These are phyloP conservation scores for Ceratocystis albifundus DNA, from an alignment of 2,329 filamentous ascomycete species.

Conservation along the genomic window DNA sequence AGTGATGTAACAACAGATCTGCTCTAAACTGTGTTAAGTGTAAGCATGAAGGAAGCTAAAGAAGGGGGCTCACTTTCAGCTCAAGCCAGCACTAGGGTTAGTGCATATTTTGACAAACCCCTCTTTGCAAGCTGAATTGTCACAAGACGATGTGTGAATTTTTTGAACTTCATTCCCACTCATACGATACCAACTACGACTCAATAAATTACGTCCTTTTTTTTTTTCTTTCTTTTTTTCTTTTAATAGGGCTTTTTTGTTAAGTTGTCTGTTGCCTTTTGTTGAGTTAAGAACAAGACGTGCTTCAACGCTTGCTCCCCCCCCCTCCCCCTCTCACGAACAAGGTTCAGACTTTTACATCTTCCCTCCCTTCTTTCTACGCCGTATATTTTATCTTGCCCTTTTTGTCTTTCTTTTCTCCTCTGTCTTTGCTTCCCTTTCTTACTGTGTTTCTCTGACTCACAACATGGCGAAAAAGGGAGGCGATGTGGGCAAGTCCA, in stretches of 20 bases:
- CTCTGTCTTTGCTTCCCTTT: background rate
- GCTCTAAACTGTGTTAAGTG: background rate
- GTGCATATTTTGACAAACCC: background rate
- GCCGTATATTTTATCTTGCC: background rate
- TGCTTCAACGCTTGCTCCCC: no score
- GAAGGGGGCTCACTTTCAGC: background rate
- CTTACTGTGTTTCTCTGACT: background rate
- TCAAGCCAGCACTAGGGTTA: background rate
- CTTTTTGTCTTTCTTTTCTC: constrained; percentile 4
- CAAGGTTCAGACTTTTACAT: no score
- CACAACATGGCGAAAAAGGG: constrained; percentile 20
- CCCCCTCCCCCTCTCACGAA: no score
- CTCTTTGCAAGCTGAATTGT: background rate
- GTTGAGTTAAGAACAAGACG: background rate
- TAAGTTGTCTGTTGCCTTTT: background rate
- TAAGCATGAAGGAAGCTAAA: background rate
- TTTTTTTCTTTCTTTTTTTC: no score
- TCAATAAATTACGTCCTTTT: no score
- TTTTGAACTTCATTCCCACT: background rate
- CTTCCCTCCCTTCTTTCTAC: background rate
- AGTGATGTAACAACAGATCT: background rate
- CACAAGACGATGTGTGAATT: background rate
- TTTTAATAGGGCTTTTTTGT: no score
- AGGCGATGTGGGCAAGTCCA: constrained; percentile 24
- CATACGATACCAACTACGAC: background rate